Evolutionary conservation across 2,329 filamentous ascomycete species (phyloP).

Genomic region (Fusarium caatingaense): DNA sequence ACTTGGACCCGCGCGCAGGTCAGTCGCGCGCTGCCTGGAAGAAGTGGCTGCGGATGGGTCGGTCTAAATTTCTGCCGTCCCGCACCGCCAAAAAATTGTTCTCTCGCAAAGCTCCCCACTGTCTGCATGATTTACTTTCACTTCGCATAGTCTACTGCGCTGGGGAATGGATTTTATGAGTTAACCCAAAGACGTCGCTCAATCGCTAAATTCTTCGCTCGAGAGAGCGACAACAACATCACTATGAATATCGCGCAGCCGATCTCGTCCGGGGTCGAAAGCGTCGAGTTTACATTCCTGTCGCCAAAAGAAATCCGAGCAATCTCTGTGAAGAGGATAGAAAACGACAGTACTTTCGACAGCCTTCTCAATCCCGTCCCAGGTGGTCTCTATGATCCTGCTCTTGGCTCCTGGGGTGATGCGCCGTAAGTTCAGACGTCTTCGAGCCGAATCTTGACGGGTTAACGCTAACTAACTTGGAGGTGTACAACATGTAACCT

Average conservation of each 20-base stretch:
- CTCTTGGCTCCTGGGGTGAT: slow-evolving; percentile 90
- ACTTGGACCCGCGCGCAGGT: background rate
- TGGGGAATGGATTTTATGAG: slow-evolving; percentile 40
- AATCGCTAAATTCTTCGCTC: slow-evolving; percentile 37
- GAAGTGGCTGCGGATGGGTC: slow-evolving; percentile 2
- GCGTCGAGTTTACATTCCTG: slow-evolving; percentile 91
- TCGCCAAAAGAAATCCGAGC: slow-evolving; percentile 83
- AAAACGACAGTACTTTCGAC: slow-evolving; percentile 95
- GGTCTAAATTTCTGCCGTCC: slow-evolving; percentile 55
- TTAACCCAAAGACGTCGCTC: slow-evolving; percentile 42
- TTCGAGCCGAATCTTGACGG: background rate
- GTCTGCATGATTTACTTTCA: slow-evolving; percentile 30
- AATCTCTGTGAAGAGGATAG: slow-evolving; percentile 93
- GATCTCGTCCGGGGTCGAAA: slow-evolving; percentile 82
- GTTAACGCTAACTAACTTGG: slow-evolving; percentile 19
- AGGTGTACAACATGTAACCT: slow-evolving; percentile 95
- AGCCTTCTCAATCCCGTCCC: slow-evolving; percentile 88
- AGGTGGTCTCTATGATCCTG: slow-evolving; percentile 91
- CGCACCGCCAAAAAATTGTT: slow-evolving; percentile 61
- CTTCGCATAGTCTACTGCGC: slow-evolving; percentile 26
- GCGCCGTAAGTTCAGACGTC: slow-evolving; percentile 68
- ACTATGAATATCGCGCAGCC: slow-evolving; percentile 82
- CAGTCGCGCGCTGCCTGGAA: slow-evolving; percentile 26
- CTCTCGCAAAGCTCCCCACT: slow-evolving; percentile 41
- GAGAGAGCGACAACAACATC: slow-evolving; percentile 32